phyloP scores from a whole-genome alignment of 352 stramenopile genomes.

The Globisporangium middletonii region DNA sequence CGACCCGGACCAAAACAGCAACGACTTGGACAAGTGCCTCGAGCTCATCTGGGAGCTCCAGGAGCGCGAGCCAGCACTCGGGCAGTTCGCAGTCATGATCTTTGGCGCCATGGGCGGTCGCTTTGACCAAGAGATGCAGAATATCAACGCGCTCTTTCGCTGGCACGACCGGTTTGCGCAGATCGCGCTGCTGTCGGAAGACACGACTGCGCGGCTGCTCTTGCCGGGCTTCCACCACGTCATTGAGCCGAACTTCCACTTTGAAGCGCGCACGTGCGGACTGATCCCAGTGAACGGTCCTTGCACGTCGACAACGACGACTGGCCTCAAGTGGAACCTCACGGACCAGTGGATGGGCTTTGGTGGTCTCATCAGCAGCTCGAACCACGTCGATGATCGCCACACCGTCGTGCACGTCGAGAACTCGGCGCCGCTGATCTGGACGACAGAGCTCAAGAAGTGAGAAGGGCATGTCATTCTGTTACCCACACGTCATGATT shows the following conservation, averaged over 20 bases:
- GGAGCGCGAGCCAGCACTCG: constrained; percentile 8
- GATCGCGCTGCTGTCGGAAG: constrained; percentile 86
- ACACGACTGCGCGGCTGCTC: constrained; percentile 87
- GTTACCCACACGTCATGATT: neutral
- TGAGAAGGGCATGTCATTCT: constrained; percentile 7
- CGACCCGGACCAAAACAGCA: constrained; percentile 87
- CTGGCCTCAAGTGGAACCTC: constrained; percentile 89
- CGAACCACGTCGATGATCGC: constrained; percentile 61
- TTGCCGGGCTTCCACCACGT: constrained; percentile 44
- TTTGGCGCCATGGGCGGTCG: constrained; percentile 94
- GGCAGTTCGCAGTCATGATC: constrained; percentile 74
- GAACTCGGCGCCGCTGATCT: constrained; percentile 80
- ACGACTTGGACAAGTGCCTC: constrained; percentile 94
- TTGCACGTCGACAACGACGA: constrained; percentile 79
- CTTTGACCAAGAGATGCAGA: constrained; percentile 98
- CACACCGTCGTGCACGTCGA: constrained; percentile 51
- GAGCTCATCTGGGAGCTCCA: constrained; percentile 51
- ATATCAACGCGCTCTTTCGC: constrained; percentile 89
- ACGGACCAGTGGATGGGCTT: constrained; percentile 59
- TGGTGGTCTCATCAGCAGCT: constrained; percentile 80
- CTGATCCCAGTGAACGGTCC: constrained; percentile 88
- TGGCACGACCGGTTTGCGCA: constrained; percentile 79
- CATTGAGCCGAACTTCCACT: constrained; percentile 78
- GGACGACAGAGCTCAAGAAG: constrained; percentile 81
- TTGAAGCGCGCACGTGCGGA: constrained; percentile 92